These are phyloP conservation scores for Panicum virgatum DNA, from an alignment of 202 grass and related monocot genomes.

Conservation along the genomic window DNA sequence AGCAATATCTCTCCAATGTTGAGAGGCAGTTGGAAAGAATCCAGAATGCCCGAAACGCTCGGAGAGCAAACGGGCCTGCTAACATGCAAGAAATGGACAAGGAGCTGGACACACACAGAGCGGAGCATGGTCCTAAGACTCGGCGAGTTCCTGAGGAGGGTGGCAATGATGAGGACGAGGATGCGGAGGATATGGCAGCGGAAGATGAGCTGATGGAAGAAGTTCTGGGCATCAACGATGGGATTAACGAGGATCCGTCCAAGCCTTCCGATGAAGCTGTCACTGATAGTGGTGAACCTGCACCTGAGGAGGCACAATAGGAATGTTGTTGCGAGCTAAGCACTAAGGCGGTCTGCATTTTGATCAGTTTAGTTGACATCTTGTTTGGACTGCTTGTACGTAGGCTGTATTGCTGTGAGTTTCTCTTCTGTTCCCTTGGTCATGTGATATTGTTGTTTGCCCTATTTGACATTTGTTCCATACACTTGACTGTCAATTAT, in stretches of 20 bases:
- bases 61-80: conserved; percentile 51
- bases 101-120: conserved; percentile 85
- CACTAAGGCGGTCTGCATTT: background rate
- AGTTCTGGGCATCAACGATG: conserved; percentile 65
- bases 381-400: background rate
- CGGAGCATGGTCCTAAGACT: conserved; percentile 91
- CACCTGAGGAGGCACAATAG: conserved; percentile 38
- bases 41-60: conserved; percentile 76
- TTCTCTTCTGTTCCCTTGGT: background rate
- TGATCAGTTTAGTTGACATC: conserved; percentile 3
- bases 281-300: conserved; percentile 40
- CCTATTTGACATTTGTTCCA: background rate
- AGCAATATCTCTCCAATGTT: conserved; percentile 80
- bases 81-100: conserved; percentile 97
- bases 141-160: conserved; percentile 56
- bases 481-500: background rate
- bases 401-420: conserved; percentile 3
- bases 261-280: conserved; percentile 50
- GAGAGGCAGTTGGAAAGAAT: conserved; percentile 85
- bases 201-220: conserved; percentile 97
- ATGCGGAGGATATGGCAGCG: conserved; percentile 69
- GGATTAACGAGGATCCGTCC: conserved; percentile 47
- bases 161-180: conserved; percentile 75
- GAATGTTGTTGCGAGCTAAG: conserved; percentile 7
- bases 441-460: background rate